Evolutionary conservation across 1,284 basidiomycete species (phyloP), one percentile per base, ranked within the genome.

Genomic region (Phellopilus nigrolimitatus): DNA sequence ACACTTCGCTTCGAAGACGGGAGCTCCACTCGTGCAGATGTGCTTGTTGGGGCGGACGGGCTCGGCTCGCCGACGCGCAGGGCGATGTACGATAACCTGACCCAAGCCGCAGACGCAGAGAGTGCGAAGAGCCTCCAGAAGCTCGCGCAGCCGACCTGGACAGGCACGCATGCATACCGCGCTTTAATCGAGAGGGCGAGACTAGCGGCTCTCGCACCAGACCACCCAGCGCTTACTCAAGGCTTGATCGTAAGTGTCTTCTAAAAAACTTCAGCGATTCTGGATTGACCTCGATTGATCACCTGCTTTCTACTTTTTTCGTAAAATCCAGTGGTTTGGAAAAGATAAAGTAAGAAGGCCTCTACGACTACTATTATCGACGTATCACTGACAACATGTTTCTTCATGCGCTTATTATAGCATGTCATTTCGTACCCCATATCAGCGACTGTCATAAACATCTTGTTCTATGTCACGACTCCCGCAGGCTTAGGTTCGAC

Each of bases 41-140:
- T 77, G 15, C 70, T 79, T 42, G 62, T 78, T 49, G 75, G 75
- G 12, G 71, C 72, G 49, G 76, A 78, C 59, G 75, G 75, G 2
- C 58, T 76, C 50, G 73, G 71, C 61, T 76, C 74, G 56, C 66
- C 60, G 27, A 64, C 66, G 7, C 63, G 69, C 12, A 56, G 53
- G 12, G 47, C 46, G 24, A 49, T 68, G 36, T 48, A 66, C 31
- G 37, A 31, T 10, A 34, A 42, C 41, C 33, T 47, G 24, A 57
- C 57, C 28, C 54, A 43, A 38, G 33, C 38, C 17, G 31, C 50
- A 22, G 57, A 61, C 43, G 62, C 48, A 19, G 38, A 43, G 1
- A 39, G 55, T 3, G 22, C 54, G 52, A 49, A 37, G 51, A 37
- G 5, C 43, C 15, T 36, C 6, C 21, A 74, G 71, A 73, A 73